These are phyloP conservation scores for Hypomyces perniciosus DNA, from an alignment of 2,329 filamentous ascomycete genomes.

Conservation along the genomic window DNA sequence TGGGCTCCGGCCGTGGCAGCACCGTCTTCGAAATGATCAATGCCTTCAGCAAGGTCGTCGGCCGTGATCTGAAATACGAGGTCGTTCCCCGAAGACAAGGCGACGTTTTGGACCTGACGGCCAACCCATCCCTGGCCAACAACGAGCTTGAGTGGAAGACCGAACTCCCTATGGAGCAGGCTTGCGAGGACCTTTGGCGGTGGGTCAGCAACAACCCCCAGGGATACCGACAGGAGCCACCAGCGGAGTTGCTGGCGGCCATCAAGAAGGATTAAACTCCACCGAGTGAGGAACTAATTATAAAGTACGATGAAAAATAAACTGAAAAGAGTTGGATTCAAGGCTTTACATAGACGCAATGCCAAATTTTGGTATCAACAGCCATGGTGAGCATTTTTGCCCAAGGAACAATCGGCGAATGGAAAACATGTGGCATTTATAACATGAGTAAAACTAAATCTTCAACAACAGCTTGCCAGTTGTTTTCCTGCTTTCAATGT, in stretches of 20 bases:
- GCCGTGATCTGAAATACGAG: constrained; percentile 79
- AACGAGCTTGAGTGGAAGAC: constrained; percentile 90
- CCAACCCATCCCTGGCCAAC: constrained; percentile 83
- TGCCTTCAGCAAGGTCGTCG: constrained; percentile 83
- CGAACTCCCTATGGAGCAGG: constrained; percentile 81
- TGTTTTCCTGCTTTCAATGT: constrained; percentile 76
- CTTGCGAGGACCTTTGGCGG: constrained; percentile 89
- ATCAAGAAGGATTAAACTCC: constrained; percentile 39
- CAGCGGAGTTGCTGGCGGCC: constrained; percentile 67
- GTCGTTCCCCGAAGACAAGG: constrained; percentile 76
- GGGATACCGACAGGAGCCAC: constrained; percentile 90
- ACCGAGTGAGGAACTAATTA: not conserved
- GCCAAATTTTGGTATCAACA: not conserved
- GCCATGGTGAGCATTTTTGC: not conserved
- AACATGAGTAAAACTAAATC: constrained; percentile 28
- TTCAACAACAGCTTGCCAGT: constrained; percentile 77
- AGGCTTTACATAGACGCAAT: constrained; percentile 7
- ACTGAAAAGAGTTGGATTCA: constrained; percentile 8
- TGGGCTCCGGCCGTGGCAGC: constrained; percentile 89
- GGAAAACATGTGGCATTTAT: not conserved
- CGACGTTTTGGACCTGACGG: constrained; percentile 91
- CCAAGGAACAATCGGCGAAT: constrained; percentile 1
- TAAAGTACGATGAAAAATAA: not conserved
- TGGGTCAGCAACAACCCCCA: constrained; percentile 97
- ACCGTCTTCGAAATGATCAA: constrained; percentile 98